Evolutionary conservation across 2,329 filamentous ascomycete genomes (phyloP), one percentile per base, ranked within the genome.

Genomic region (Emmonsiellopsis sp.): DNA sequence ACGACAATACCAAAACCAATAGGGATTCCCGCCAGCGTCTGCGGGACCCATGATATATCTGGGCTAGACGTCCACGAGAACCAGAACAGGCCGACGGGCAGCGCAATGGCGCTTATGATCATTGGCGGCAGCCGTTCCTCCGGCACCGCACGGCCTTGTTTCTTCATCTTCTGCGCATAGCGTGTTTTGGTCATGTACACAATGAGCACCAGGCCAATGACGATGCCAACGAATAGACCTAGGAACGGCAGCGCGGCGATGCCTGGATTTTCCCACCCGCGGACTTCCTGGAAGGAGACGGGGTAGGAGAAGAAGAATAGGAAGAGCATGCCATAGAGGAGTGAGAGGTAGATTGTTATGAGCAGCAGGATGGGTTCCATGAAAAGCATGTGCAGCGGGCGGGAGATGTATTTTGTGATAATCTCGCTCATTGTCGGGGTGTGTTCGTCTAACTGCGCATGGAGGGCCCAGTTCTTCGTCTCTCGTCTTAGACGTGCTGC

Each of bases 301-400:
- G 71, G 71, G 55, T 70, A 73, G 16, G 69, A 67, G 51, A 71
- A 69, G 60, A 73, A 73, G 58, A 64, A 59, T 32, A 66, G 60
- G 54, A 64, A 67, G 11, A 67, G 52, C 11, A 66, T 61, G 8
- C 60, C 67, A 57, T 72, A 73, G 48, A 72, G 61, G 37, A 72
- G 58, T 42, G 67, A 66, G 11, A 73, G 66, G 54, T 73, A 74
- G 7, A 77, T 55, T 1, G 76, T 78, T 44, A 79, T 66, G 15
- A 74, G 62, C 30, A 76, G 57, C 4, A 79, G 63, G 51, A 79
- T 78, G 0, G 77, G 76, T 56, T 79, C 76, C 38, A 70, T 60
- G 41, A 71, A 54, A 13, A 79, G 63, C 75, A 79, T 78, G 54
- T 68, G 63, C 44, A 74, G 65, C 1, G 74, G 74, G 15, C 71